These are phyloP conservation scores for Phytopythium oedochilum DNA, from an alignment of 352 stramenopile species.

Conservation along the genomic window DNA sequence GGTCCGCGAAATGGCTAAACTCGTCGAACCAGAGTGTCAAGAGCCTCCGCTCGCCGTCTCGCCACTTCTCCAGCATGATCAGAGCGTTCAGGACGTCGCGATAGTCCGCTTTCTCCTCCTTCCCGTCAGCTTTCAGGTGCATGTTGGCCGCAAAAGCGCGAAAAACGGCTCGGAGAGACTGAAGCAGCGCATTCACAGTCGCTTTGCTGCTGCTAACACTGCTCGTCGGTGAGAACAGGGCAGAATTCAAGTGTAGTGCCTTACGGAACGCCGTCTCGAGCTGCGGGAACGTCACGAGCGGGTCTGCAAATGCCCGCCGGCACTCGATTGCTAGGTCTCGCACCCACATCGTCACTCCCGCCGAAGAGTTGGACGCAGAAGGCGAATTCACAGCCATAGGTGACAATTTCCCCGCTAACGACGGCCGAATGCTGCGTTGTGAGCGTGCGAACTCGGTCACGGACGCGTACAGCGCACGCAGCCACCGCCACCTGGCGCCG, in stretches of 20 bases:
- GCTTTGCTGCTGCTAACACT: not conserved
- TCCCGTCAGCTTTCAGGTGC: not conserved
- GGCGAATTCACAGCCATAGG: not conserved
- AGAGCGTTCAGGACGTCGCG: conserved; percentile 42
- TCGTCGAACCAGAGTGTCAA: conserved; percentile 52
- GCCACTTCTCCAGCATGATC: conserved; percentile 46
- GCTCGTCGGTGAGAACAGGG: not conserved
- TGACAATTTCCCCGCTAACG: not conserved
- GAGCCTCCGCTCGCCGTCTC: conserved; percentile 33
- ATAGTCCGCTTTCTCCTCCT: conserved; percentile 28
- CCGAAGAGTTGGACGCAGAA: not conserved
- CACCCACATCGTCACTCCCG: conserved; percentile 18
- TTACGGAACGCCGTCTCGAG: conserved; percentile 28
- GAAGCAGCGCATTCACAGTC: conserved; percentile 7
- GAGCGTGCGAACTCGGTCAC: conserved; percentile 20
- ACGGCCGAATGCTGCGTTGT: not conserved
- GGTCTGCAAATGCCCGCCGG: conserved; percentile 15
- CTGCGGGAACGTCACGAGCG: conserved; percentile 29
- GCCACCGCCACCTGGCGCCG: conserved; percentile 33
- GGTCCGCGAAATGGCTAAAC: conserved; percentile 21
- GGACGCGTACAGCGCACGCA: conserved; percentile 45
- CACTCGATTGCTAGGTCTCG: conserved; percentile 28
- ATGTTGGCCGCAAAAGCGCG: conserved; percentile 18
- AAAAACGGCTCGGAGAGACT: conserved; percentile 21
- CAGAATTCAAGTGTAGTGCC: conserved; percentile 20